A percentile compares a stretch with the other conserved stretches of the same genome.
phyloP scores from a whole-genome alignment of 2,329 filamentous ascomycete genomes.

The Colletotrichum coccodes region DNA sequence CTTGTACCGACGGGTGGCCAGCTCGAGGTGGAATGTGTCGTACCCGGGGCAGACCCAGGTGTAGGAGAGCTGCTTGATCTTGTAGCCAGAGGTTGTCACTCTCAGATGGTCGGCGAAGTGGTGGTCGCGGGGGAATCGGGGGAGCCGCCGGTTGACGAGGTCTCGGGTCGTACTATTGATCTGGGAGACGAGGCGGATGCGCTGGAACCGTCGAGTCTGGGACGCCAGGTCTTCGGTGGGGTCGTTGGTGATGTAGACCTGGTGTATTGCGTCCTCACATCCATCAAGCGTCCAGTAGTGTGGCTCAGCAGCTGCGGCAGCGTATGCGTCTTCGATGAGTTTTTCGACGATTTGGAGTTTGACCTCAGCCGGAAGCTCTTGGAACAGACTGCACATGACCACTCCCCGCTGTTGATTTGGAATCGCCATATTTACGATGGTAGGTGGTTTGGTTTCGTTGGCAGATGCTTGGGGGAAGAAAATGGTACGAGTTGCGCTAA shows the following conservation, averaged over 20 bases:
- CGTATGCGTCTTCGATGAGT: neutral
- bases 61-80: neutral
- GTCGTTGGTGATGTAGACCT: neutral
- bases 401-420: neutral
- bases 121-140: too few species aligned
- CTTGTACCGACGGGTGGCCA: neutral
- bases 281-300: neutral
- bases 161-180: neutral
- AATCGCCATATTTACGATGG: neutral
- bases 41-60: neutral
- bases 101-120: neutral
- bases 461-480: too few species aligned
- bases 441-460: too few species aligned
- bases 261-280: neutral
- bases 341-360: neutral
- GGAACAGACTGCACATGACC: neutral
- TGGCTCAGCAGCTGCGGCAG: neutral
- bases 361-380: neutral
- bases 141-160: too few species aligned
- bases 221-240: too few species aligned
- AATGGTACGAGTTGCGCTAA: too few species aligned
- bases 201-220: neutral
- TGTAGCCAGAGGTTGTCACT: neutral
- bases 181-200: neutral
- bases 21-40: neutral